Percentiles rank a stretch among this genome's conserved stretches.
These are phyloP conservation scores for Plasmodium coatneyi DNA, from an alignment of 169 alveolate species.

Conservation along the genomic window DNA sequence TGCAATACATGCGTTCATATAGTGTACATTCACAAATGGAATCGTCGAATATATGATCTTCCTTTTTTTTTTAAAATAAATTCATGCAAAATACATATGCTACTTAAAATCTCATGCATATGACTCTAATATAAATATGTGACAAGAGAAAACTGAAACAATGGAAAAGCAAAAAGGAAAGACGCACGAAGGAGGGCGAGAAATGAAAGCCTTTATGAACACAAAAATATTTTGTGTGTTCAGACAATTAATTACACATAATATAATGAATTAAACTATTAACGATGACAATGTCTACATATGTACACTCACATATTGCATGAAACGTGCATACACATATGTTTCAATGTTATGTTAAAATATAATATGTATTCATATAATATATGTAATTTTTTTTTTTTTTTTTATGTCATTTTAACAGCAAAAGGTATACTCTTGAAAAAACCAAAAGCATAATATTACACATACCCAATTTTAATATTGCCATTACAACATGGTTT, in stretches of 20 bases:
- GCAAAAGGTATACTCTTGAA: background rate
- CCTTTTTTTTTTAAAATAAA: background rate
- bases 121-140: background rate
- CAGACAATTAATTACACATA: conserved; percentile 18
- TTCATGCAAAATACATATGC: background rate
- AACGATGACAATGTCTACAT: background rate
- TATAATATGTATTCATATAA: background rate
- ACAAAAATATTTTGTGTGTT: background rate
- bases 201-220: conserved; percentile 32
- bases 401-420: background rate
- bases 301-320: background rate
- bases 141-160: conserved; percentile 17
- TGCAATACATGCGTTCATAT: background rate
- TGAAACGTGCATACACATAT: background rate
- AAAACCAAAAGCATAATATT: background rate
- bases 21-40: background rate
- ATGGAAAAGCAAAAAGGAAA: background rate
- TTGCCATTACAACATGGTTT: background rate
- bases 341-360: background rate
- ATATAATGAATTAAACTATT: background rate
- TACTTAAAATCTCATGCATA: conserved; percentile 22
- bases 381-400: background rate
- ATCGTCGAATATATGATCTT: background rate
- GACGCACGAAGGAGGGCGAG: background rate
- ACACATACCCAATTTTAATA: background rate